These are phyloP conservation scores for Limnanthes douglasii DNA, from an alignment of 345 rosid species.

Conservation along the genomic window DNA sequence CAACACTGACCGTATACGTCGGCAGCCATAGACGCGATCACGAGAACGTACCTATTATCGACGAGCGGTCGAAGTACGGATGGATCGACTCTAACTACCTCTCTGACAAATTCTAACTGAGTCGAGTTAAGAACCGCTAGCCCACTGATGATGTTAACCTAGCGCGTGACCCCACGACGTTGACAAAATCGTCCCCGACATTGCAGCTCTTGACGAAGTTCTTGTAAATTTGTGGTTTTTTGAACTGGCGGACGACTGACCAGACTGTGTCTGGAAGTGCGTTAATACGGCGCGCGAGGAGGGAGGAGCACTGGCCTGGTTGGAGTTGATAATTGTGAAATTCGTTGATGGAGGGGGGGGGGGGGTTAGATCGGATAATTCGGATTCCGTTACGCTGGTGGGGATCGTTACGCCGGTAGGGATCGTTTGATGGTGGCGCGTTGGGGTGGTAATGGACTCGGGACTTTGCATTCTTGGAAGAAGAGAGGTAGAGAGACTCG, in stretches of 20 bases:
- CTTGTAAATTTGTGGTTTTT: conserved; percentile 15
- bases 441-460: too few species aligned
- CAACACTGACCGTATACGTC: too few species aligned
- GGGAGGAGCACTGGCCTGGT: conserved; percentile 14
- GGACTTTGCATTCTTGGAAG: too few species aligned
- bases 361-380: conserved; percentile 8
- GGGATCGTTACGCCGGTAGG: conserved; percentile 24
- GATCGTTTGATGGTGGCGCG: too few species aligned
- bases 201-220: conserved; percentile 16
- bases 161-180: conserved; percentile 9
- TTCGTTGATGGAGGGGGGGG: conserved; percentile 5
- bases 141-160: conserved; percentile 14
- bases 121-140: too few species aligned
- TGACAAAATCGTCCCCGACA: conserved; percentile 6
- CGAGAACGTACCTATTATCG: too few species aligned
- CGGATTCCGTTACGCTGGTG: conserved; percentile 10
- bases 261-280: conserved; percentile 14
- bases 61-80: too few species aligned
- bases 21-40: too few species aligned
- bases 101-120: too few species aligned
- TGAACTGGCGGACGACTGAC: conserved; percentile 12
- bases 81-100: too few species aligned
- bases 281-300: conserved; percentile 12
- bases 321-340: conserved; percentile 12
- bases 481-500: too few species aligned